Base-by-base conservation (phyloP, 2,329 filamentous ascomycete species). In the Pleomassaria siparia region DNA sequence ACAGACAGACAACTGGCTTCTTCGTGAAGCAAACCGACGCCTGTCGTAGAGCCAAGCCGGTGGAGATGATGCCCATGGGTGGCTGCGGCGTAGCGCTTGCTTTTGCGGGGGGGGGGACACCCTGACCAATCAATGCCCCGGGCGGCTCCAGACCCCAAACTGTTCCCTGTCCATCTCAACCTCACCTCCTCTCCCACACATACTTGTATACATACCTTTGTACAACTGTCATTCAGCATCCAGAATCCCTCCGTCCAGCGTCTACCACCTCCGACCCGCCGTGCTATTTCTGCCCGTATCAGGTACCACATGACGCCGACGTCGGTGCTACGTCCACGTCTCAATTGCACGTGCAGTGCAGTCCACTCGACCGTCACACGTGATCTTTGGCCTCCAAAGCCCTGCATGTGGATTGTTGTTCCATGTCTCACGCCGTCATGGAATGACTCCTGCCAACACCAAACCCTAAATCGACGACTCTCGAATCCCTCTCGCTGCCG, bases 31-130 rank as follows among this genome's bases (percentile, higher is more conserved):
- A 20, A 40, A 16, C 32, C 21, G 22, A 12, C 18, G 36, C 41
- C 44, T 40, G 29, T 29, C 44, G 47, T 35, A 29, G 36, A 40
- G 43, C 40, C 39, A 46, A 47, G 42, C 29, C 24, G 37, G 28
- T 54, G 44, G 15, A n/a, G n/a, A n/a, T n/a, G n/a, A n/a, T n/a
- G n/a, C n/a, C n/a, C n/a, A 28, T 30, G 51, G 40, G 53, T 60
- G 60, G 61, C 59, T 59, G 55, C 58, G 62, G 60, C 63, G 62
- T 60, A 61, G 65, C 65, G 63, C 64, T 55, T 39, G 35, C 46
- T 43, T 40, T 54, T n/a, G n/a, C n/a, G n/a, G n/a, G n/a, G n/a
- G n/a, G 51, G 46, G 33, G 40, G 41, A 32, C 44, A 8, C 42
- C 46, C 48, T 53, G 49, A 21, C 66, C 66, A 68, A 67, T 67